A percentile compares a stretch with the other conserved stretches of the same genome.
Evolutionary conservation across 768 basidiomycete genomes (phyloP).

Genomic region (Pleurotus salmoneostramineus): DNA sequence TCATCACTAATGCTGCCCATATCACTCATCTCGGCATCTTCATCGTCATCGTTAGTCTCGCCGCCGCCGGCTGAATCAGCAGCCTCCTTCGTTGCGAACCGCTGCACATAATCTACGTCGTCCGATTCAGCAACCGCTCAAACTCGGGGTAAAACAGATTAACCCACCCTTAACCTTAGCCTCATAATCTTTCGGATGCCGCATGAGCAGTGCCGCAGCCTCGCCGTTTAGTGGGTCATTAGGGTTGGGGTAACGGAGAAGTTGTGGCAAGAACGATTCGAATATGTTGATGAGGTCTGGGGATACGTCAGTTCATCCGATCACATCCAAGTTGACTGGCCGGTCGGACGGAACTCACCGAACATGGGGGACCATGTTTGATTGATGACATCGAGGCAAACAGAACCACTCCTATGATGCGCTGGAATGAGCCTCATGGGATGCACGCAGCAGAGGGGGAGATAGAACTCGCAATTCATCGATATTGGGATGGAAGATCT

Average conservation of each 20-base stretch:
- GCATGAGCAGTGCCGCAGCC: conserved; percentile 95
- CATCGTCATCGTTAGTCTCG: conserved; percentile 59
- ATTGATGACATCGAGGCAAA: conserved; percentile 98
- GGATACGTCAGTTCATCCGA: background rate
- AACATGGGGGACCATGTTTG: conserved; percentile 99
- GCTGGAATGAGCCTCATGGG: conserved; percentile 7
- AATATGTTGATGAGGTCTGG: conserved; percentile 76
- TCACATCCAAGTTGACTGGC: background rate
- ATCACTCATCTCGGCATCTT: conserved; percentile 87
- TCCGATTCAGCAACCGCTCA: background rate
- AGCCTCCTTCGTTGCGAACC: conserved; percentile 89
- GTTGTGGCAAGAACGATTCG: conserved; percentile 95
- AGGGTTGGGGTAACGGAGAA: conserved; percentile 96
- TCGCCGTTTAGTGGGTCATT: conserved; percentile 98
- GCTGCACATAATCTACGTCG: conserved; percentile 86
- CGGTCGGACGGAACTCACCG: conserved; percentile 48
- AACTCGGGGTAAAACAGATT: background rate
- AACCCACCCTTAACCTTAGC: conserved; percentile 83
- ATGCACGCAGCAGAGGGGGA: background rate
- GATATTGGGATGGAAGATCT: conserved; percentile 99
- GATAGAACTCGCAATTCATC: conserved; percentile 83
- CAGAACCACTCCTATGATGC: conserved; percentile 81
- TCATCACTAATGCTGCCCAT: conserved; percentile 79
- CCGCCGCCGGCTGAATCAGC: conserved; percentile 70
- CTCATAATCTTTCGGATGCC: conserved; percentile 95